A percentile compares a stretch with the other conserved stretches of the same genome.
Evolutionary conservation across 257 asterid species (phyloP).

Genomic region (Solanum bulbocastanum): DNA sequence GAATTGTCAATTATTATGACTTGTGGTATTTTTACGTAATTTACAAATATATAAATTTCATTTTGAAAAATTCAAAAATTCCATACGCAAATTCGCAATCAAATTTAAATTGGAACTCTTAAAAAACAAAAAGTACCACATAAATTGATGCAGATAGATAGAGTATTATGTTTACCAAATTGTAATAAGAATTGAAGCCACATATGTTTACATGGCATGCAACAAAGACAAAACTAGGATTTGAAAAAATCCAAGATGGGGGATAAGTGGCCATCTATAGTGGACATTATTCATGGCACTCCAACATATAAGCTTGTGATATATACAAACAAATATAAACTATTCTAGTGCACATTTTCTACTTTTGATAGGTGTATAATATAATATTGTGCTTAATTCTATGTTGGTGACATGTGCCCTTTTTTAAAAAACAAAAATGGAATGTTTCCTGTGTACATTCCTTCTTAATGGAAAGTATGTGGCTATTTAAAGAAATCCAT

Average conservation of each 20-base stretch:
- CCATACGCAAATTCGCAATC: too few species aligned
- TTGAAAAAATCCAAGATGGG: background rate
- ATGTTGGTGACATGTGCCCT: background rate
- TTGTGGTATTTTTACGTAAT: too few species aligned
- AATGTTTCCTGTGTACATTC: constrained; percentile 13
- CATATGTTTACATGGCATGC: background rate
- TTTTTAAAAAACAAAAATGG: background rate
- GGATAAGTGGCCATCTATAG: background rate
- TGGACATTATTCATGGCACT: background rate
- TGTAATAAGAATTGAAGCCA: background rate
- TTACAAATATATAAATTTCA: too few species aligned
- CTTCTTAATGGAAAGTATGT: constrained; percentile 1
- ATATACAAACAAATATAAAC: background rate
- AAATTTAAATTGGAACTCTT: too few species aligned
- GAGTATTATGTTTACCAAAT: too few species aligned
- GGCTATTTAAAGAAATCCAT: background rate
- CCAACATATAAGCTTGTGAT: background rate
- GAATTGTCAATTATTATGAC: too few species aligned
- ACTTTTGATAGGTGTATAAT: background rate
- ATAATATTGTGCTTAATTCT: background rate
- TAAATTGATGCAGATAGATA: too few species aligned
- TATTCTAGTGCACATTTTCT: background rate
- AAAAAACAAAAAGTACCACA: too few species aligned
- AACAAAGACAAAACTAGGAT: background rate
- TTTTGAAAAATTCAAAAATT: too few species aligned